Conservation (phyloP, 768 basidiomycete species). For the Strobilomyces dryophilus region DNA sequence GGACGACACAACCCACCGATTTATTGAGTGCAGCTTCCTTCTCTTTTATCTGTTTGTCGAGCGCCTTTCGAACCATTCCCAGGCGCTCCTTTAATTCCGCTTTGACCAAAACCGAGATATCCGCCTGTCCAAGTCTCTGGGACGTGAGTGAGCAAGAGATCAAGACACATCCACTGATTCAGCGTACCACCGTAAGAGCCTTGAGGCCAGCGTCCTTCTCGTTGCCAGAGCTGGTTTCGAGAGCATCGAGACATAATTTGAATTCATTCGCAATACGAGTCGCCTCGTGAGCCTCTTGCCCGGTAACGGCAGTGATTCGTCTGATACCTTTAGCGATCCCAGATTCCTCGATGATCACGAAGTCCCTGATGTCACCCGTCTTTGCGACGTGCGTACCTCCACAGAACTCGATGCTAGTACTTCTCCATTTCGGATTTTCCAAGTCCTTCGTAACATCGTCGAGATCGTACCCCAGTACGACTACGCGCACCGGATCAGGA, state of each 20-base stretch:
- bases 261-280: slow-evolving; percentile 63
- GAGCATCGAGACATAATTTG: slow-evolving; percentile 54
- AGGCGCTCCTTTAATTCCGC: slow-evolving; percentile 74
- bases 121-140: slow-evolving; percentile 85
- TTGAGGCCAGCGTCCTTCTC: slow-evolving; percentile 90
- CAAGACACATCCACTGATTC: neutral
- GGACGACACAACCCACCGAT: slow-evolving; percentile 43
- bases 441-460: slow-evolving; percentile 85
- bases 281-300: slow-evolving; percentile 85
- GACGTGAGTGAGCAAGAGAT: neutral
- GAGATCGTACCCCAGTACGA: slow-evolving; percentile 82
- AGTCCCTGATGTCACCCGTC: slow-evolving; percentile 96
- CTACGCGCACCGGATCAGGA: slow-evolving; percentile 95
- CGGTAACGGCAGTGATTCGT: slow-evolving; percentile 90
- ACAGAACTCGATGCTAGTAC: slow-evolving; percentile 94
- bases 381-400: slow-evolving; percentile 99
- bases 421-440: slow-evolving; percentile 86
- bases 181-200: slow-evolving; percentile 65
- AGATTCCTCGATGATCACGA: slow-evolving; percentile 92
- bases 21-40: slow-evolving; percentile 73
- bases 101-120: slow-evolving; percentile 85
- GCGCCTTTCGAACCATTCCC: slow-evolving; percentile 66
- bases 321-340: slow-evolving; percentile 99
- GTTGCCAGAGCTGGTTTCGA: slow-evolving; percentile 60
- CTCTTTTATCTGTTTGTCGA: slow-evolving; percentile 84